Evolutionary conservation across 768 basidiomycete genomes (phyloP).

Genomic region (Leucogyrophana mollusca): DNA sequence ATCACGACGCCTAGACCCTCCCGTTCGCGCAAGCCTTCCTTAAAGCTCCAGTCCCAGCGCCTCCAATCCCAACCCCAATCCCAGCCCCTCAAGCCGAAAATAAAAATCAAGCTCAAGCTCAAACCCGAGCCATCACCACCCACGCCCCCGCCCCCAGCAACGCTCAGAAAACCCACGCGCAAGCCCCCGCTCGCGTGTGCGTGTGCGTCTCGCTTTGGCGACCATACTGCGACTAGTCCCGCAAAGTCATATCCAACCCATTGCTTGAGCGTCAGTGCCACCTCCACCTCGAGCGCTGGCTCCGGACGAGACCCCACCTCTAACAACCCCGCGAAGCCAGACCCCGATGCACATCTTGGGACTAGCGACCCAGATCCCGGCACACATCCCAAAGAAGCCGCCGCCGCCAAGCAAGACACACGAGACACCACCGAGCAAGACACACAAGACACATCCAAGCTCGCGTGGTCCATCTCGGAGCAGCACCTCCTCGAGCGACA

Average conservation of each 20-base stretch:
- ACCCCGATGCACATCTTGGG: neutral
- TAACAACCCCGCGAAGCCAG: neutral
- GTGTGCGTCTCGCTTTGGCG: neutral
- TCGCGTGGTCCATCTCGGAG: conserved; percentile 73
- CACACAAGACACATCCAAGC: conserved; percentile 86
- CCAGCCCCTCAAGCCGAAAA: no score
- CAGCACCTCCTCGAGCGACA: conserved; percentile 76
- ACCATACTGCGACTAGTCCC: neutral
- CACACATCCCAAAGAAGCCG: conserved; percentile 10
- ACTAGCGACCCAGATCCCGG: conserved; percentile 3
- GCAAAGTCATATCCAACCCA: no score
- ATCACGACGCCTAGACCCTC: no score
- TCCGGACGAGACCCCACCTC: no score
- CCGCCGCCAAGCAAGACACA: conserved; percentile 12
- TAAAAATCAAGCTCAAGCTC: conserved; percentile 8
- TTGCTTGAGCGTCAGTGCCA: no score
- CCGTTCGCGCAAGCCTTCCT: conserved; percentile 29
- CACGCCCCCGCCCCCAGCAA: conserved; percentile 13
- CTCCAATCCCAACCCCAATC: no score
- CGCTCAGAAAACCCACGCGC: conserved; percentile 26
- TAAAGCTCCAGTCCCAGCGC: conserved; percentile 27
- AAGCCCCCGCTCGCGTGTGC: conserved; percentile 13
- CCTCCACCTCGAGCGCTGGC: no score
- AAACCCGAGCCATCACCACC: conserved; percentile 9
- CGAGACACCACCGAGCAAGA: neutral